Conservation (phyloP, 73 alveolate species). For the Blepharisma japonicum region DNA sequence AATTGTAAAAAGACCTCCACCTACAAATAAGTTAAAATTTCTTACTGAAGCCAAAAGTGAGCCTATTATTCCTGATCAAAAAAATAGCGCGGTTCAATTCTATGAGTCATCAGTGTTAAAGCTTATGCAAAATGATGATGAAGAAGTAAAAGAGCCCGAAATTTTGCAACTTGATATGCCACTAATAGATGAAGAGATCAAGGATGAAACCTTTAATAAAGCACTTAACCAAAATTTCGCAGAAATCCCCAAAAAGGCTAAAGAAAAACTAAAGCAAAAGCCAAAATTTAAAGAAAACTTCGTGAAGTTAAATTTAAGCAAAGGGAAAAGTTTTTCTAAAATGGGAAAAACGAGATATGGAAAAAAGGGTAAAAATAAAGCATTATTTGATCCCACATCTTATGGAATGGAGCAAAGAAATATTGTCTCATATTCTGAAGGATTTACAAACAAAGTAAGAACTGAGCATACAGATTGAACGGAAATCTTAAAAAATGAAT, state of each 20-base stretch:
- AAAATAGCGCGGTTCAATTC: not conserved
- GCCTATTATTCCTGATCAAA: not conserved
- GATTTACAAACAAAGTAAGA: not conserved
- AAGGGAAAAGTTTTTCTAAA: not conserved
- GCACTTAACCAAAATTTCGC: conserved; percentile 21
- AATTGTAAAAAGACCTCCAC: not conserved
- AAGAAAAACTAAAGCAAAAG: not conserved
- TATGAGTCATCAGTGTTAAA: conserved; percentile 8
- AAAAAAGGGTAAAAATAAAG: not conserved
- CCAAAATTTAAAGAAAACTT: conserved; percentile 2
- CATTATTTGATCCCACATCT: not conserved
- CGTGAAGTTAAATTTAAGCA: conserved; percentile 6
- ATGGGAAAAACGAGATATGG: conserved; percentile 14
- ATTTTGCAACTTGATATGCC: not conserved
- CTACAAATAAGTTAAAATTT: not conserved
- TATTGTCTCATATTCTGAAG: not conserved
- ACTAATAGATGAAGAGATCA: not conserved
- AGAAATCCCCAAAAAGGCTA: not conserved
- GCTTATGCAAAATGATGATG: not conserved
- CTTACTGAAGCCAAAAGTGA: not conserved
- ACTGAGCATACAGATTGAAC: conserved; percentile 27
- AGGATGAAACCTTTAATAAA: not conserved
- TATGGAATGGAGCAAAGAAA: not conserved
- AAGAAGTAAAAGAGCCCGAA: not conserved
- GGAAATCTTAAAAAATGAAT: conserved; percentile 39